These are phyloP conservation scores for Euphrasia confusa DNA, from an alignment of 257 asterid genomes.

Conservation along the genomic window DNA sequence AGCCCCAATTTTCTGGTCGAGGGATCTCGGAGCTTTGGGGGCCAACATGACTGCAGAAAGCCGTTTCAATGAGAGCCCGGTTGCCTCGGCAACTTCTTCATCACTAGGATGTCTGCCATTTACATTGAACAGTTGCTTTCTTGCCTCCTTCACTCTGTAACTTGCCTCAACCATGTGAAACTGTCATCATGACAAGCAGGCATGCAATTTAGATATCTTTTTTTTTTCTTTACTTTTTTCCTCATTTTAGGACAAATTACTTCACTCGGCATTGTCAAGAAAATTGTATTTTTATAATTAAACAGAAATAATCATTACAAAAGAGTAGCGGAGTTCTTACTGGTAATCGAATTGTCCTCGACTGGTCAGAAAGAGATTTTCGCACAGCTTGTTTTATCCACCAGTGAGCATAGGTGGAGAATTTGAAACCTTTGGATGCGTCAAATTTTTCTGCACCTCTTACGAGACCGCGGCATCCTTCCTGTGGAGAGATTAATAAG, in stretches of 20 bases:
- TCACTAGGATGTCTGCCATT: slow-evolving; percentile 66
- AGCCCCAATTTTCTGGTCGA: slow-evolving; percentile 83
- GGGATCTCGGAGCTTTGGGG: slow-evolving; percentile 90
- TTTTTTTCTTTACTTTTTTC: too few relatives aligned
- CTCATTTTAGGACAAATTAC: background rate
- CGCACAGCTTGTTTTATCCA: slow-evolving; percentile 89
- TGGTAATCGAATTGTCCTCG: slow-evolving; percentile 61
- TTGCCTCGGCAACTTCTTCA: slow-evolving; percentile 75
- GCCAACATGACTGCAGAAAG: slow-evolving; percentile 68
- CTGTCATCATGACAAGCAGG: slow-evolving; percentile 35
- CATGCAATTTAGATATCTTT: background rate
- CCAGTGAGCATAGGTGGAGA: slow-evolving; percentile 98
- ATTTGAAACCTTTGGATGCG: slow-evolving; percentile 84
- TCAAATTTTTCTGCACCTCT: slow-evolving; percentile 90
- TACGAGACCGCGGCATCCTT: slow-evolving; percentile 93
- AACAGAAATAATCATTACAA: background rate
- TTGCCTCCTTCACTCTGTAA: slow-evolving; percentile 91
- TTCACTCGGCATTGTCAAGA: slow-evolving; percentile 1
- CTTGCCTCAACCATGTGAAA: slow-evolving; percentile 91
- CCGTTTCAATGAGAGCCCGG: slow-evolving; percentile 88
- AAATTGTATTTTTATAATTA: background rate
- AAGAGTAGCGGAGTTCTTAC: slow-evolving; percentile 32
- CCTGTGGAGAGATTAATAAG: slow-evolving; percentile 43
- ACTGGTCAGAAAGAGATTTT: slow-evolving; percentile 66
- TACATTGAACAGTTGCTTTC: slow-evolving; percentile 61